phyloP scores from a whole-genome alignment of 768 basidiomycete species.

The Clitopilus passeckerianus region DNA sequence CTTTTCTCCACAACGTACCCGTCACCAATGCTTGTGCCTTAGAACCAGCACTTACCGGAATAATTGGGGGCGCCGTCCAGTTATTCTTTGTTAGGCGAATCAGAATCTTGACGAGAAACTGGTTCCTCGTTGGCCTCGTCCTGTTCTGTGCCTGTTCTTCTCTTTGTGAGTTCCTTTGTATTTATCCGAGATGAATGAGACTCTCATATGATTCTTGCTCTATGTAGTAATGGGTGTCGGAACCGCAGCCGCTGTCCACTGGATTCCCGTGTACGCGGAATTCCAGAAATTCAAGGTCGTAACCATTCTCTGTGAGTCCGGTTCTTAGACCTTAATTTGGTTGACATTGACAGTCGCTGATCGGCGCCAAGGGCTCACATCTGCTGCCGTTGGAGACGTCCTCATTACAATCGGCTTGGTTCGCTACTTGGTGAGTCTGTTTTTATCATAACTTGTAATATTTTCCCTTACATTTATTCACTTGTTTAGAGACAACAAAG shows the following conservation, averaged over 20 bases:
- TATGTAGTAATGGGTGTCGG: not conserved
- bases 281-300: not conserved
- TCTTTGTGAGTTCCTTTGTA: not conserved
- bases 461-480: not conserved
- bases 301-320: conserved; percentile 10
- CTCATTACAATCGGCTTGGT: conserved; percentile 34
- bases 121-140: not conserved
- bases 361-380: conserved; percentile 25
- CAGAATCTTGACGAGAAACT: not conserved
- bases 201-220: too few species aligned
- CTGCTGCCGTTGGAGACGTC: conserved; percentile 31
- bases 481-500: conserved; percentile 24
- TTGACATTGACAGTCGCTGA: too few species aligned
- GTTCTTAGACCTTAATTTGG: not conserved
- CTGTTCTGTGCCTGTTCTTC: not conserved
- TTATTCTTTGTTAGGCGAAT: not conserved
- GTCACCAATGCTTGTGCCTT: not conserved
- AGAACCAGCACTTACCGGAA: not conserved
- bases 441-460: not conserved
- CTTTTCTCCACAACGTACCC: not conserved
- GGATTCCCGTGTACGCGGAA: not conserved
- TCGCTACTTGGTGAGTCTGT: conserved; percentile 25
- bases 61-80: not conserved
- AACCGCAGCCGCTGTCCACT: not conserved
- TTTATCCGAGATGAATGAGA: too few species aligned